These are phyloP conservation scores for Thelephora ganbajun DNA, from an alignment of 768 basidiomycete genomes.

Conservation along the genomic window DNA sequence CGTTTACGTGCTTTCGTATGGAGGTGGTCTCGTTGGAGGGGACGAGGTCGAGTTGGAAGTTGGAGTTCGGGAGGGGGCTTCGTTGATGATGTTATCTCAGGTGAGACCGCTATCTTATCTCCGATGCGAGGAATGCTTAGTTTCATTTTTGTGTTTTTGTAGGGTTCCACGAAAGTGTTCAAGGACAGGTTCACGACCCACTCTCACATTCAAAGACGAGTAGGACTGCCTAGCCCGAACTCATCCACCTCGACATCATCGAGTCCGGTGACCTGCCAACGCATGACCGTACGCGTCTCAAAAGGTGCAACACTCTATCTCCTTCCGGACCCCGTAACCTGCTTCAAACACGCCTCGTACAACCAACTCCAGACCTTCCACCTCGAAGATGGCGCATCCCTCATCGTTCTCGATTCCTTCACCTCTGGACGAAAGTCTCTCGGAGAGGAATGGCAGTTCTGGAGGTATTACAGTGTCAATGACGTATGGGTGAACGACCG, in stretches of 20 bases:
- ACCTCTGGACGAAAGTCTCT: conserved; percentile 75
- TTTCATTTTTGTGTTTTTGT: neutral
- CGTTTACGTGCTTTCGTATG: conserved; percentile 76
- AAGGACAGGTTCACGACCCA: conserved; percentile 23
- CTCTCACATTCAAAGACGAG: too few species aligned
- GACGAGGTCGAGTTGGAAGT: conserved; percentile 58
- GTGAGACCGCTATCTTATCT: conserved; percentile 24
- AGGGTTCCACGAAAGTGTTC: conserved; percentile 95
- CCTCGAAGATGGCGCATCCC: conserved; percentile 43
- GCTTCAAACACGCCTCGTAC: conserved; percentile 76
- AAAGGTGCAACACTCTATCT: conserved; percentile 51
- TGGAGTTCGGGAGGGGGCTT: conserved; percentile 39
- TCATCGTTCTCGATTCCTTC: conserved; percentile 80
- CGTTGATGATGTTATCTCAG: conserved; percentile 73
- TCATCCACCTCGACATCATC: neutral
- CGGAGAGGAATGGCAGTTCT: conserved; percentile 86
- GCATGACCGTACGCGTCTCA: conserved; percentile 42
- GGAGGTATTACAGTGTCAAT: conserved; percentile 73
- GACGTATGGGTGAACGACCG: conserved; percentile 55
- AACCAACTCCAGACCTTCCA: conserved; percentile 71
- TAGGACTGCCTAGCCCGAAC: conserved; percentile 2
- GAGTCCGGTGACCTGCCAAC: conserved; percentile 37
- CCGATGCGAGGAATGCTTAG: neutral
- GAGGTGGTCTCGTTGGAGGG: conserved; percentile 83
- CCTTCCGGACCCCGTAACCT: conserved; percentile 88